Evolutionary conservation across 768 basidiomycete genomes (phyloP).

Genomic region (Leccinum subtestaceum): DNA sequence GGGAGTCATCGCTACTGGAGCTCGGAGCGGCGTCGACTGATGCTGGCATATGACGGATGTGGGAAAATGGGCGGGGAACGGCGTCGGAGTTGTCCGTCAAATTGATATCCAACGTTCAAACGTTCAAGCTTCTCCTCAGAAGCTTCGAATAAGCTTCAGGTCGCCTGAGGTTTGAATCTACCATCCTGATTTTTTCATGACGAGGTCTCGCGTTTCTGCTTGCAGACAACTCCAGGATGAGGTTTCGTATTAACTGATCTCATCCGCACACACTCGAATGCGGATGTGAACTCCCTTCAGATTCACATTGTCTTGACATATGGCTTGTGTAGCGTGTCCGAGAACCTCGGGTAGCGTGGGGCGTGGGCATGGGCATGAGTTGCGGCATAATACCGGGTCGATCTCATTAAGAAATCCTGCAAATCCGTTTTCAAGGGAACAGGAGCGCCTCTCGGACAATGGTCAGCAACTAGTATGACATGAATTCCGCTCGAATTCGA

Average conservation of each 20-base stretch:
- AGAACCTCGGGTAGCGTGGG: not conserved
- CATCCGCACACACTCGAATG: not conserved
- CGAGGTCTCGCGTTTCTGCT: not conserved
- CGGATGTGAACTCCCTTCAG: not conserved
- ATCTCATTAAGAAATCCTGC: not conserved
- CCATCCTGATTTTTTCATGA: not conserved
- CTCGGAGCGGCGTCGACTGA: no score
- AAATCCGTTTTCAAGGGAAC: not conserved
- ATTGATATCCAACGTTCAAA: not conserved
- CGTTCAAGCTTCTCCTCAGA: not conserved
- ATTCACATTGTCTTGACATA: no score
- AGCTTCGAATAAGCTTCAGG: not conserved
- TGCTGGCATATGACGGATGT: no score
- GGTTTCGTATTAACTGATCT: not conserved
- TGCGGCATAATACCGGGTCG: not conserved
- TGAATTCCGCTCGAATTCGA: no score
- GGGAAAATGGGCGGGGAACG: not conserved
- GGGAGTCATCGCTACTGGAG: not conserved
- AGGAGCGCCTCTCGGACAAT: not conserved
- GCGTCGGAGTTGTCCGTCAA: no score
- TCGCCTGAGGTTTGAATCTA: not conserved
- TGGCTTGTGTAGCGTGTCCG: not conserved
- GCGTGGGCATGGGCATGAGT: not conserved
- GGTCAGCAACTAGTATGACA: not conserved
- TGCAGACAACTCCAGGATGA: not conserved